Percentiles rank a stretch among this genome's conserved stretches.
Conservation (phyloP, 2,329 filamentous ascomycete species). For the Neopestalotiopsis rosae region DNA sequence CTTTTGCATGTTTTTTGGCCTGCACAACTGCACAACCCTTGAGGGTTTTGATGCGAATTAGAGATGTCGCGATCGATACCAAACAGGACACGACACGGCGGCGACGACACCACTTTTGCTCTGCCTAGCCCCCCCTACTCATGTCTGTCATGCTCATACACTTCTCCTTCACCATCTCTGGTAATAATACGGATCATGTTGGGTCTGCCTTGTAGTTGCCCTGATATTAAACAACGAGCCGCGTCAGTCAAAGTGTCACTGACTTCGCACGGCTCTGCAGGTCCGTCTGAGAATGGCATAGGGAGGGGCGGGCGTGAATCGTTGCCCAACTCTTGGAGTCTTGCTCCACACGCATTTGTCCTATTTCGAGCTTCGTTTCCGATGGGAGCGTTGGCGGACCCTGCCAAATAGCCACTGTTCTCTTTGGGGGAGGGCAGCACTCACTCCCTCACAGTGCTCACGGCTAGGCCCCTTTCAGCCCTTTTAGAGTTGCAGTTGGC, state of each 20-base stretch:
- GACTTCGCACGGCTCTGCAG: too few species aligned
- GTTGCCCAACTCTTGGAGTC: slow-evolving; percentile 2
- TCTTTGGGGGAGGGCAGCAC: not conserved
- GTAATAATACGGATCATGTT: not conserved
- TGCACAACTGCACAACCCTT: not conserved
- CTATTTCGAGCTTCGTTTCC: slow-evolving; percentile 9
- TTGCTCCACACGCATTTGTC: slow-evolving; percentile 10
- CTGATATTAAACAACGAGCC: not conserved
- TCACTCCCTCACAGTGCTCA: not conserved
- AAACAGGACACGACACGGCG: too few species aligned
- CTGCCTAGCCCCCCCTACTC: too few species aligned
- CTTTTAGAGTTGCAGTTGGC: not conserved
- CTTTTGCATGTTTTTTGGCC: slow-evolving; percentile 23
- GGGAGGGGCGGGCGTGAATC: not conserved
- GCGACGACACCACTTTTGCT: too few species aligned
- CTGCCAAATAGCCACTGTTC: not conserved
- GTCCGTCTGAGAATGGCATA: not conserved
- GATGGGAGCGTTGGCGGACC: slow-evolving; percentile 8
- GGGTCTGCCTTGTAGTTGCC: not conserved
- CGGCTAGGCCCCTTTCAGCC: not conserved
- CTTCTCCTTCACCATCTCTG: not conserved
- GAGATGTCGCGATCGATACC: not conserved
- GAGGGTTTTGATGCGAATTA: not conserved
- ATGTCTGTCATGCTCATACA: too few species aligned
- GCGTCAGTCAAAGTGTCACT: too few species aligned